phyloP scores from a whole-genome alignment of 2,329 filamentous ascomycete species.

The Apiospora pterosperma region DNA sequence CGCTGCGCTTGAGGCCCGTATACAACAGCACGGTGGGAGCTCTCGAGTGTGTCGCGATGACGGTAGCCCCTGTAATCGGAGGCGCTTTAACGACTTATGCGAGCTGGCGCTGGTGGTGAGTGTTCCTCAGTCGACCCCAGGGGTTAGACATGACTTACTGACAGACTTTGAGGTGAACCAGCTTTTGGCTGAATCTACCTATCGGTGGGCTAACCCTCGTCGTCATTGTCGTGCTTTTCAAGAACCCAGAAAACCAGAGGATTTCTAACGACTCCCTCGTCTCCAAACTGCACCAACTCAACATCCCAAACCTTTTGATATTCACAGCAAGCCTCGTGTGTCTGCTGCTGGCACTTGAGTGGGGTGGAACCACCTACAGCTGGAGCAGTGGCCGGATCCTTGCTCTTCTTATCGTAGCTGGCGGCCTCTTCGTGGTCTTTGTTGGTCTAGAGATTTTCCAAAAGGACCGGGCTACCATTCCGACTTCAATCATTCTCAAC shows the following conservation, averaged over 20 bases:
- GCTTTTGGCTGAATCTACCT: constrained; percentile 36
- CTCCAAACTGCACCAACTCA: constrained; percentile 27
- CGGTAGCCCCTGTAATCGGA: constrained; percentile 12
- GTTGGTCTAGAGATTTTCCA: constrained; percentile 30
- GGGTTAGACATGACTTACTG: neutral
- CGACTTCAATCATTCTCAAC: constrained; percentile 32
- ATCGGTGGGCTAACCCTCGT: constrained; percentile 28
- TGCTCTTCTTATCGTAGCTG: constrained; percentile 36
- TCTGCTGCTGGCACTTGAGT: constrained; percentile 29
- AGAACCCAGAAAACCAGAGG: constrained; percentile 12
- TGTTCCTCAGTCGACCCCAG: neutral
- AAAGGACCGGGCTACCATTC: constrained; percentile 34
- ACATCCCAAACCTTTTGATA: constrained; percentile 21
- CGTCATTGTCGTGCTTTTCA: constrained; percentile 24
- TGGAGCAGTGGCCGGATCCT: constrained; percentile 42
- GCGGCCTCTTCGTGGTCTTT: constrained; percentile 38
- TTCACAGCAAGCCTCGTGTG: constrained; percentile 26
- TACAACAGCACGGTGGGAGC: constrained; percentile 9
- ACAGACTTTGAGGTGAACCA: neutral
- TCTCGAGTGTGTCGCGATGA: constrained; percentile 12
- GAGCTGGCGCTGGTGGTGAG: constrained; percentile 33
- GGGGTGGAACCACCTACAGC: constrained; percentile 31
- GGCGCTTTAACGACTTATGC: constrained; percentile 21
- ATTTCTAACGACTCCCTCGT: constrained; percentile 13
- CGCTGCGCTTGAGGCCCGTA: constrained; percentile 14